These are phyloP conservation scores for Colletotrichum viniferum DNA, from an alignment of 2,329 filamentous ascomycete genomes.

Conservation along the genomic window DNA sequence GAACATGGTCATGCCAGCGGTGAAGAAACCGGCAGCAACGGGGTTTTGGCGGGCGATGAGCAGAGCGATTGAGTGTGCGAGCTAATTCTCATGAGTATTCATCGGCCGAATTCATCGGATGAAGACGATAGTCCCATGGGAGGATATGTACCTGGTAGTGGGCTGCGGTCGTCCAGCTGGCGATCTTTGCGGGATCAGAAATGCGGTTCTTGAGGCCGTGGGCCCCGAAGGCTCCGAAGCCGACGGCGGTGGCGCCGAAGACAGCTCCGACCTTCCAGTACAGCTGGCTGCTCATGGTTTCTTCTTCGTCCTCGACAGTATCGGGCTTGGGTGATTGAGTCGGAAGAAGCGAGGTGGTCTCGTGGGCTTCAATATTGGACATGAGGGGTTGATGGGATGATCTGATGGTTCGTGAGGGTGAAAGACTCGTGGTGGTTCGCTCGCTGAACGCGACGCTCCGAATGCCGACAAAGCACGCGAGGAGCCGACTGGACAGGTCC, in stretches of 20 bases:
- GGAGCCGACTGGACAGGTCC: not conserved
- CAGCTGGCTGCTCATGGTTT: slow-evolving; percentile 28
- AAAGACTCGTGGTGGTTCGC: not conserved
- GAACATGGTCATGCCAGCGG: slow-evolving; percentile 71
- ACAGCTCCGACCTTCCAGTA: slow-evolving; percentile 68
- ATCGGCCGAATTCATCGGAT: too few relatives aligned
- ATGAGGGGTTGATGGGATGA: not conserved
- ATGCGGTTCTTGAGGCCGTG: slow-evolving; percentile 69
- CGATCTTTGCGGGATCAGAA: slow-evolving; percentile 60
- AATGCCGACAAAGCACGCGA: not conserved
- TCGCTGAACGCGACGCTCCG: not conserved
- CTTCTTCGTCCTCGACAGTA: not conserved
- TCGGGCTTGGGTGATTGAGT: not conserved
- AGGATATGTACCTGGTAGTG: slow-evolving; percentile 64
- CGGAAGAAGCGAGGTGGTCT: not conserved
- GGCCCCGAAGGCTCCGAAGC: slow-evolving; percentile 69
- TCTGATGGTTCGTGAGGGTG: not conserved
- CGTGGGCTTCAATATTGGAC: not conserved
- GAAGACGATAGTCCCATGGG: not conserved
- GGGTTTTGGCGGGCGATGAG: slow-evolving; percentile 63
- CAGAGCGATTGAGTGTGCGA: slow-evolving; percentile 65
- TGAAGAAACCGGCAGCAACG: slow-evolving; percentile 62
- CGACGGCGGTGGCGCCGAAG: slow-evolving; percentile 65
- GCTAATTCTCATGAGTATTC: slow-evolving; percentile 39
- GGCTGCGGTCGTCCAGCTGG: slow-evolving; percentile 68